These are phyloP conservation scores for Fusarium nisikadoi DNA, from an alignment of 2,329 filamentous ascomycete species.

Conservation along the genomic window DNA sequence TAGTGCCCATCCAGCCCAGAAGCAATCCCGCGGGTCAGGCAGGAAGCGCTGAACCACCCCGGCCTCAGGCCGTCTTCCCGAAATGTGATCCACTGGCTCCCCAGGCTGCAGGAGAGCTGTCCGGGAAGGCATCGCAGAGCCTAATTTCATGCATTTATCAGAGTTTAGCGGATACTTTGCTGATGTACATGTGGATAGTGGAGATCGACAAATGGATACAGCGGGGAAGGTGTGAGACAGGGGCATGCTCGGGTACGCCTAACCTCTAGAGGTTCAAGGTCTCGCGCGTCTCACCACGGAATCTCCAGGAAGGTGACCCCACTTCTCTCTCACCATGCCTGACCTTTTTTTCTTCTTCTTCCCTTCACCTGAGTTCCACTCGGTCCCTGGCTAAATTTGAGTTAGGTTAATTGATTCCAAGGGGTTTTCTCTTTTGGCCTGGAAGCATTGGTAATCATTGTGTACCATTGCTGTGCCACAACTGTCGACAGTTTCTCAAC, in stretches of 20 bases:
- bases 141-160: constrained; percentile 33
- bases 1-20: constrained; percentile 33
- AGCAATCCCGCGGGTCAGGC: constrained; percentile 39
- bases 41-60: constrained; percentile 19
- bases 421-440: background rate
- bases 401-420: constrained; percentile 4
- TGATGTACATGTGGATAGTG: constrained; percentile 9
- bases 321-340: constrained; percentile 26
- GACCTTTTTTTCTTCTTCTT: constrained; percentile 13
- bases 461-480: background rate
- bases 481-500: background rate
- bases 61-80: constrained; percentile 25
- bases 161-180: background rate
- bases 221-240: constrained; percentile 29
- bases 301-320: constrained; percentile 34
- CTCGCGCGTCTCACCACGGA: constrained; percentile 42
- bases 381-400: constrained; percentile 24
- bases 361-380: constrained; percentile 27
- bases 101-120: constrained; percentile 28
- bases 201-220: constrained; percentile 14
- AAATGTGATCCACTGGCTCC: constrained; percentile 19
- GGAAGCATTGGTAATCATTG: constrained; percentile 22
- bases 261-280: constrained; percentile 47
- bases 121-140: background rate
- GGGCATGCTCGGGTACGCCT: constrained; percentile 43